These are phyloP conservation scores for Lentinula novae-zelandiae DNA, from an alignment of 1,284 basidiomycete species.

Conservation along the genomic window DNA sequence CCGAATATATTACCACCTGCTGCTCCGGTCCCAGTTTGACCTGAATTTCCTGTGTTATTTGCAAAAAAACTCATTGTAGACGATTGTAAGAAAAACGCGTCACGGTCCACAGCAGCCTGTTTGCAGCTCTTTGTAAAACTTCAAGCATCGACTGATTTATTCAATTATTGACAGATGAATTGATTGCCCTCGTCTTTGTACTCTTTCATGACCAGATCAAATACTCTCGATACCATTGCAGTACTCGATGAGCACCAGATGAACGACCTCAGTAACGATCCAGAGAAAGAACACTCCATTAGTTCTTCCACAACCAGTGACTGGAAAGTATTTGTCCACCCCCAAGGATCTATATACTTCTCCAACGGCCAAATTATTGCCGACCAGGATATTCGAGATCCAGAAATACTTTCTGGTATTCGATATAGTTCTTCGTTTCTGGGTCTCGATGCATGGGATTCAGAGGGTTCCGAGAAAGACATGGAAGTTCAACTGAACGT, in stretches of 20 bases:
- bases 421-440: slow-evolving; percentile 26
- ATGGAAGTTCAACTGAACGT: slow-evolving; percentile 39
- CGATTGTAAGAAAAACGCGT: slow-evolving; percentile 1
- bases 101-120: neutral
- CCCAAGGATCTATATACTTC: slow-evolving; percentile 50
- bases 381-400: slow-evolving; percentile 44
- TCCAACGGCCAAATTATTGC: slow-evolving; percentile 34
- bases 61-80: slow-evolving; percentile 5
- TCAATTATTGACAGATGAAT: neutral
- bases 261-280: neutral
- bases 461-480: slow-evolving; percentile 19
- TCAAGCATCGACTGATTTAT: neutral
- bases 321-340: slow-evolving; percentile 32
- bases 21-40: slow-evolving; percentile 8
- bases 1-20: neutral
- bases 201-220: slow-evolving; percentile 1
- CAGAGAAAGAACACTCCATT: neutral
- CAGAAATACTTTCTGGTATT: slow-evolving; percentile 22
- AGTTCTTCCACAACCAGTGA: slow-evolving; percentile 14
- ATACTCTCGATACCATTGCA: neutral
- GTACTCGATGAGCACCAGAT: neutral
- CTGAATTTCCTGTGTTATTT: slow-evolving; percentile 6
- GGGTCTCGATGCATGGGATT: slow-evolving; percentile 11
- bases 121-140: neutral
- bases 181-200: neutral